phyloP scores from a whole-genome alignment of 129 eudicot genomes.

The Ambrosia artemisiifolia region DNA sequence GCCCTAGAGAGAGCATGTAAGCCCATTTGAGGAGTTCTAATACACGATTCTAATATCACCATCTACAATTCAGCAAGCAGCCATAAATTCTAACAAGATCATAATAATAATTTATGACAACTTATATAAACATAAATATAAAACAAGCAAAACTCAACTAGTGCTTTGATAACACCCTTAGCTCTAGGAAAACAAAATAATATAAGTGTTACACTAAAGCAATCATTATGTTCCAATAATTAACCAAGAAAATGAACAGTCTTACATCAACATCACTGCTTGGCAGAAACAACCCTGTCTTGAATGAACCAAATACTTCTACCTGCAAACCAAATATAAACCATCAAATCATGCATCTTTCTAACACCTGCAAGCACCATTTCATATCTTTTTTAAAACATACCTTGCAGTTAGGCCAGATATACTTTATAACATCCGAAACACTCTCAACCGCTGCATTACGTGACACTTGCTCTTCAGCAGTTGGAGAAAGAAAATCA shows the following conservation, averaged over 20 bases:
- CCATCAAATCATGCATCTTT: constrained; percentile 6
- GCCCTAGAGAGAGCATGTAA: constrained; percentile 88
- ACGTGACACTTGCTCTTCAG: constrained; percentile 75
- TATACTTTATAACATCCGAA: constrained; percentile 72
- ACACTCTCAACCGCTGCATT: constrained; percentile 71
- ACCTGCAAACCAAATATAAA: constrained; percentile 45
- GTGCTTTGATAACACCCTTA: neutral
- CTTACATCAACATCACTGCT: constrained; percentile 94
- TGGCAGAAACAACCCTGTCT: constrained; percentile 89
- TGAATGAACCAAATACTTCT: constrained; percentile 91
- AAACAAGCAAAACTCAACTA: too few species aligned
- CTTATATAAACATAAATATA: too few species aligned
- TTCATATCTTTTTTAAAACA: neutral
- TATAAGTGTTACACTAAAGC: neutral
- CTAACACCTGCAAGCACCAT: neutral
- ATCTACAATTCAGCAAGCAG: constrained; percentile 45
- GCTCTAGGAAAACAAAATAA: neutral
- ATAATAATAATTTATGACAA: neutral
- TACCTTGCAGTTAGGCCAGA: constrained; percentile 84
- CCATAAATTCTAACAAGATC: neutral
- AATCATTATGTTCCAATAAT: neutral
- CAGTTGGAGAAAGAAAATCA: constrained; percentile 83
- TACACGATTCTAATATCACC: constrained; percentile 75
- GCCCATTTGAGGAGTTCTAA: constrained; percentile 78
- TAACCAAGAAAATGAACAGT: neutral